Evolutionary conservation across 352 stramenopile species (phyloP), one percentile per base, ranked within the genome.

Genomic region (Phytopythium cucurbitacearum): DNA sequence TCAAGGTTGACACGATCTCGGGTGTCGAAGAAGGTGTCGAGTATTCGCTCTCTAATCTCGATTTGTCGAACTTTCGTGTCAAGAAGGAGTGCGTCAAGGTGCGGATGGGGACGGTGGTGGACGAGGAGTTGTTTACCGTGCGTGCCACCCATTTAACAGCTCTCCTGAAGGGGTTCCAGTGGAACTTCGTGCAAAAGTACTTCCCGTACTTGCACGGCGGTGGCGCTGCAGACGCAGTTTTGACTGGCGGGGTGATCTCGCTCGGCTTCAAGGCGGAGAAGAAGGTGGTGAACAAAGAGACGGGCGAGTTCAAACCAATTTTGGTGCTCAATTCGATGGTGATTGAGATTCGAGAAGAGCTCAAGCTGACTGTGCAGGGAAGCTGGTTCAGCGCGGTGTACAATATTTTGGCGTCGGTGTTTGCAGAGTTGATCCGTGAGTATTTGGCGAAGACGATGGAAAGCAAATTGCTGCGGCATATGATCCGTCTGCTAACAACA

Each of bases 381-480:
- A 92, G 81, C 41, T 94, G 84, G 84, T 94, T 94, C 61, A 92
- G 81, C 47, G 72, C 80, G 7, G 65, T 94, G 5, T 94, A 94
- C 65, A 94, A 94, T 39, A 46, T 92, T 59, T 62, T 94, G 5
- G 84, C 84, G 4, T 77, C 77, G 6, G 67, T 86, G 37, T 94
- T 94, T 56, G 81, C 78, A 0, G 65, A 80, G 34, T 56, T 91
- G 32, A 92, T 94, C 53, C 80, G 82, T 28, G 84, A 94, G 36
- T 94, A 94, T 57, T 43, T 94, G 52, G 72, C 81, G 11, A 90
- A 89, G 57, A 94, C 81, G 1, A 89, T 94, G 71, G 84, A 92
- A 64, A 84, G 62, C 34, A 94, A 89, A 44, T 41, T 94, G 35
- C 63, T 94, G 4, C 76, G 77, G 36, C 84, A 92, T 59, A 88